Conservation (phyloP, 2,329 filamentous ascomycete genomes). For the Scorias spongiosa region DNA sequence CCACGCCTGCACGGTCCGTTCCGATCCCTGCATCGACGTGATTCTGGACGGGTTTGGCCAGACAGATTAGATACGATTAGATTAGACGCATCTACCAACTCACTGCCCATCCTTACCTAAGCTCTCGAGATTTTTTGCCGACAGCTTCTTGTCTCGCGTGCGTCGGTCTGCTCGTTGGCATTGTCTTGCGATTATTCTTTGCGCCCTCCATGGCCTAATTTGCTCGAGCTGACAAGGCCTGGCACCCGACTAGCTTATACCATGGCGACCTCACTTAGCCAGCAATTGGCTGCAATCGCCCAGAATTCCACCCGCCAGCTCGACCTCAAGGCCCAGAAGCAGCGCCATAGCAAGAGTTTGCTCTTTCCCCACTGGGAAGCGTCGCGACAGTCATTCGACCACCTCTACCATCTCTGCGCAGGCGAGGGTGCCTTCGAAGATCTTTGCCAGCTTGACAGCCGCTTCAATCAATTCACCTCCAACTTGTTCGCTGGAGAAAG, state of each 20-base stretch:
- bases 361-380: constrained; percentile 82
- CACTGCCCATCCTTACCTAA: not conserved
- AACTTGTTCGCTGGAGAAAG: constrained; percentile 91
- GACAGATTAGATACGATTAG: too few relatives aligned
- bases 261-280: constrained; percentile 78
- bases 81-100: too few relatives aligned
- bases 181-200: too few relatives aligned
- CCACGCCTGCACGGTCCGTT: too few relatives aligned
- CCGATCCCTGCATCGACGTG: too few relatives aligned
- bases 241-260: too few relatives aligned
- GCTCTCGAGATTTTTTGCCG: not conserved
- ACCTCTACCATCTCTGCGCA: constrained; percentile 64
- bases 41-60: too few relatives aligned
- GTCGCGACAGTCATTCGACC: constrained; percentile 77
- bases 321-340: constrained; percentile 83
- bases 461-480: constrained; percentile 58
- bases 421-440: constrained; percentile 71
- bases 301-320: constrained; percentile 79
- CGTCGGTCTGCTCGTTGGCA: too few relatives aligned
- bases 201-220: too few relatives aligned
- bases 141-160: not conserved
- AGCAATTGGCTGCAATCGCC: constrained; percentile 86
- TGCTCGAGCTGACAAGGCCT: too few relatives aligned
- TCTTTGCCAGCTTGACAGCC: constrained; percentile 68
- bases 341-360: constrained; percentile 82